Evolutionary conservation across 2,329 filamentous ascomycete genomes (phyloP).

Genomic region (Penicillium sp.): DNA sequence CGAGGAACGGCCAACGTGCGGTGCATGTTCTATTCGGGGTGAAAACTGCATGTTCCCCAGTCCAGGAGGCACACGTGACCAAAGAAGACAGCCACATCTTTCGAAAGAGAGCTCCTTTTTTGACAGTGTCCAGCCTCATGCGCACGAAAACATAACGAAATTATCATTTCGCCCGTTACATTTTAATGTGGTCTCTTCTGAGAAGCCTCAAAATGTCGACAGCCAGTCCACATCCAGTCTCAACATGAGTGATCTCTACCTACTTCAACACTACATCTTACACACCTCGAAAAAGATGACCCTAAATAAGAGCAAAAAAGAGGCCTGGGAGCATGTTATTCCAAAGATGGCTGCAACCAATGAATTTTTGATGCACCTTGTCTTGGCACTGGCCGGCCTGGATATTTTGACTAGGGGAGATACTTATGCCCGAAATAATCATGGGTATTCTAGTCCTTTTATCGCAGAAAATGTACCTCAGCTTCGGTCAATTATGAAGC

Average conservation of each 20-base stretch:
- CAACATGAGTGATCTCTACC: slow-evolving; percentile 25
- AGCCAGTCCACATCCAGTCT: background rate
- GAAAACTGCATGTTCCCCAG: slow-evolving; percentile 20
- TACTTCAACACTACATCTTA: slow-evolving; percentile 23
- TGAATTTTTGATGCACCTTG: slow-evolving; percentile 30
- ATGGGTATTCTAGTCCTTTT: too few species aligned
- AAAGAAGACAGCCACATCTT: background rate
- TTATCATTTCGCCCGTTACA: slow-evolving; percentile 15
- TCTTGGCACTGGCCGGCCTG: slow-evolving; percentile 29
- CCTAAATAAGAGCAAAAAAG: slow-evolving; percentile 3
- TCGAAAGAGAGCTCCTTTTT: background rate
- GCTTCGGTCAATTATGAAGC: slow-evolving; percentile 15
- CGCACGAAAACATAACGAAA: background rate
- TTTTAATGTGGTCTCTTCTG: slow-evolving; percentile 6
- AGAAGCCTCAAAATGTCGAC: background rate
- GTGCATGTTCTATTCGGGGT: slow-evolving; percentile 21
- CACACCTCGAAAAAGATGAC: slow-evolving; percentile 21
- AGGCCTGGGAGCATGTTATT: slow-evolving; percentile 25
- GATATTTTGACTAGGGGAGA: slow-evolving; percentile 13
- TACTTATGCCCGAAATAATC: background rate
- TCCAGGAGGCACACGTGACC: slow-evolving; percentile 4
- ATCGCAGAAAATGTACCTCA: background rate
- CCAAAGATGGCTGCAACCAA: slow-evolving; percentile 24
- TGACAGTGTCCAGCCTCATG: background rate
- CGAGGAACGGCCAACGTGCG: slow-evolving; percentile 28